Base-by-base conservation (phyloP, 2,329 filamentous ascomycete species). In the Neonectria hederae region DNA sequence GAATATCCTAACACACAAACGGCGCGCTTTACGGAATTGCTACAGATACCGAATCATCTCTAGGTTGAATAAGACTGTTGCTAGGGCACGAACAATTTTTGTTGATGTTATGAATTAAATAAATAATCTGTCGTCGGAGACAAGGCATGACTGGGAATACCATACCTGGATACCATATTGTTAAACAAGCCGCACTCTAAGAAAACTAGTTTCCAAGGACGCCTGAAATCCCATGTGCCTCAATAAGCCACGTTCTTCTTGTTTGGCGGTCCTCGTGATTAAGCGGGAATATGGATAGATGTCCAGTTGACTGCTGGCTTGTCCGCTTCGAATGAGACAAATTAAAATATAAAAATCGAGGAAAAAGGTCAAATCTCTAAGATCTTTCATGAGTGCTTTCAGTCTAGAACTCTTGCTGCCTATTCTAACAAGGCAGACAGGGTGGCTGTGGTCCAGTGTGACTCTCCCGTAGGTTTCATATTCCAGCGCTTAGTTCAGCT, bases 1-100 rank as follows among this genome's bases (percentile, higher is more conserved):
- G 94, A 97, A 78, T 95, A 94, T 76, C 92, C 88, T 5, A 97
- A 95, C 74, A 89, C 90, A 8, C 94, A 97, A 80, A 97, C 93
- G 9, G 83, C 82, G n/a, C 79, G 82, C 4, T 97, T 94, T 76
- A 97, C 95, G 77, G 82, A 89, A 59, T 78, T 97, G 60, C 72
- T 97, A 1, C 32, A 43, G 8, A 65, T 67, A n/a, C 22, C 40
- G 1, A 67, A 67, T 40, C 42, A 43, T 30, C 55, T 63, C 19
- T 8, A 42, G 17, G 14, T 35, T 17, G 13, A 4, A 35, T 14
- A 14, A 14, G 5, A 8, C 4, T 26, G 4, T 26, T 26, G 4
- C 24, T 26, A 26, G 24, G 7, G 24, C 24, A n/a, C n/a, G n/a
- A n/a, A n/a, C n/a, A n/a, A n/a, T n/a, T n/a, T n/a, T n/a, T n/a